Base-by-base conservation (phyloP, 2,329 filamentous ascomycete genomes). In the Colletotrichum sp. region DNA sequence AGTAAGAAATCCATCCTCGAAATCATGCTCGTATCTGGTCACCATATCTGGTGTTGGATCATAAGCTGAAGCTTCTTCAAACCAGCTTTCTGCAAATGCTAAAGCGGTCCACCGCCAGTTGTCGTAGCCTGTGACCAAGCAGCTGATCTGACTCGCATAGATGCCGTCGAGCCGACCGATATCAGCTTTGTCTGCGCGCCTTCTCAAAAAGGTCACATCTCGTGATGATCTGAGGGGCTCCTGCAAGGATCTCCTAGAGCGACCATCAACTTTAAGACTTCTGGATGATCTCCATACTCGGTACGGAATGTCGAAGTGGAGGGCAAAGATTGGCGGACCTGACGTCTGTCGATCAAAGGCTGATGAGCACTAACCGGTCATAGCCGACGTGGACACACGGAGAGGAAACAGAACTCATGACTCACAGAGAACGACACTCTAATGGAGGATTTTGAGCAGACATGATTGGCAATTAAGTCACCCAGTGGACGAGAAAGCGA, bases 101-200 rank as follows among this genome's bases (percentile, higher is more conserved):
- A 71, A 16, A 4, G 28, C 69, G 2, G 59, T 65, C 61, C 61
- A 71, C 6, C 61, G 24, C 7, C 26, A 30, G 2, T 65, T 61
- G 16, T 71, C 69, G 1, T 43, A 32, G 0, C 69, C 69, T 4
- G 43, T 43, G 1, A 65, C 61, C 0, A 65, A 18, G 3, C 43
- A 65, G 4, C 59, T 65, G 2, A 71, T 58, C 0, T 64, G 48
- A 2, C 38, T 38, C 0, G 59, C 16, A 7, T 71, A 71, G 0
- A 71, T 38, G 3, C 69, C 61, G 6, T 71, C 69, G 1, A 30
- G 5, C 0, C 2, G 3, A 18, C 7, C 7, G 0, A 18, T 1
- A 3, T 6, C 3, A 3, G 7, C 0, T 30, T 21, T 4, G 2
- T 10, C 8, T 38, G 1, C 4, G 0, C 2, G 2, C 8, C 16